A percentile compares a stretch with the other conserved stretches of the same genome.
Conservation (phyloP, 2,329 filamentous ascomycete genomes). For the Stromatinia cepivora region DNA sequence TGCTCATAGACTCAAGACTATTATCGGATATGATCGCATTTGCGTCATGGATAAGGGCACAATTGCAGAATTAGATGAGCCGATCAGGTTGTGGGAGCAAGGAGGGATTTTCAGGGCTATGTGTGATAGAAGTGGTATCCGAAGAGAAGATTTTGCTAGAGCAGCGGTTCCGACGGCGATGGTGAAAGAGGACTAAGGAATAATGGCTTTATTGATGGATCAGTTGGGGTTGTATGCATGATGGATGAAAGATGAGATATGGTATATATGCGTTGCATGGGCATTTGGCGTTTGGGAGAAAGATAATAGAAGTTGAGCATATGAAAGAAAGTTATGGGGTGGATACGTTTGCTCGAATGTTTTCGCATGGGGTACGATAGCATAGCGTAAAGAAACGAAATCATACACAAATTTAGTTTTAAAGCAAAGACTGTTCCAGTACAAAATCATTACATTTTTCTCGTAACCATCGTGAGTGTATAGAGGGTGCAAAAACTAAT, state of each 20-base stretch:
- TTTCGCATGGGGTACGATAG: background rate
- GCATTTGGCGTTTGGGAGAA: slow-evolving; percentile 2
- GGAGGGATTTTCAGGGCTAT: slow-evolving; percentile 75
- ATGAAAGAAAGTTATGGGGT: background rate
- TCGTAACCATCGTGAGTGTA: background rate
- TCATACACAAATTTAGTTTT: background rate
- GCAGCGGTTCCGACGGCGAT: slow-evolving; percentile 3
- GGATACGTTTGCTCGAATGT: background rate
- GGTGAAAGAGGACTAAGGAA: background rate
- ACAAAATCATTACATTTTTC: background rate
- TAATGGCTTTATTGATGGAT: background rate
- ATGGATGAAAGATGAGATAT: slow-evolving; percentile 2
- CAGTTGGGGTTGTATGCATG: background rate
- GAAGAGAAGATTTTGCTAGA: slow-evolving; percentile 38
- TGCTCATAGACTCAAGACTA: slow-evolving; percentile 87
- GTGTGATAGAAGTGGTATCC: slow-evolving; percentile 62
- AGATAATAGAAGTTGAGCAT: background rate
- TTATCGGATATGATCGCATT: slow-evolving; percentile 91
- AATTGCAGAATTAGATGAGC: slow-evolving; percentile 84
- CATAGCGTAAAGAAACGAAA: background rate
- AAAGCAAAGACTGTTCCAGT: background rate
- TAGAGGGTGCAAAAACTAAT: background rate
- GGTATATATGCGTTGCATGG: background rate
- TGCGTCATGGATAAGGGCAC: slow-evolving; percentile 90
- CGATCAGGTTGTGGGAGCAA: slow-evolving; percentile 68